These are phyloP conservation scores for Nakaseomyces bracarensis DNA, from an alignment of 1,139 yeast species.

Conservation along the genomic window DNA sequence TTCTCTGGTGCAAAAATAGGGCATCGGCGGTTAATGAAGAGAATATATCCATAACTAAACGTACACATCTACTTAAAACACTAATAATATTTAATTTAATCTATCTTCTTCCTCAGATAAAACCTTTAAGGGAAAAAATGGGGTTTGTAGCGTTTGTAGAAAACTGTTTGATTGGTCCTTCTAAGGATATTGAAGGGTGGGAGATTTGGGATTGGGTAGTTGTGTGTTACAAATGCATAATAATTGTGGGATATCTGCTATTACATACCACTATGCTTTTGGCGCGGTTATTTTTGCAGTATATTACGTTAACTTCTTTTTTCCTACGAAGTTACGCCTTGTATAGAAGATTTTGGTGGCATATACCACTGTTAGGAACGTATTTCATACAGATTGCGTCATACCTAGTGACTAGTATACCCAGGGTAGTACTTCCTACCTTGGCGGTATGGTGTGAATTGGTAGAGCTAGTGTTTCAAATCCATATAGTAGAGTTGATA, in stretches of 20 bases:
- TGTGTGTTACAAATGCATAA: slow-evolving; percentile 9
- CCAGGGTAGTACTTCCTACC: slow-evolving; percentile 11
- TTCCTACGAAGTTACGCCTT: slow-evolving; percentile 7
- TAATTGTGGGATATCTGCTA: slow-evolving; percentile 10
- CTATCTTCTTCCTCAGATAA: too few species aligned
- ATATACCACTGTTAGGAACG: slow-evolving; percentile 22
- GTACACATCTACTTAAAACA: too few species aligned
- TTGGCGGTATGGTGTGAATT: slow-evolving; percentile 11
- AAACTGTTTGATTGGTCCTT: slow-evolving; percentile 19
- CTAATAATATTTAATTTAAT: too few species aligned
- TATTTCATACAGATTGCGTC: slow-evolving; percentile 10
- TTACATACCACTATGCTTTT: slow-evolving; percentile 10
- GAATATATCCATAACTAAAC: too few species aligned
- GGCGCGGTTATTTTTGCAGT: background rate
- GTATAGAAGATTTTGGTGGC: slow-evolving; percentile 13
- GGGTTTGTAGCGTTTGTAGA: slow-evolving; percentile 16
- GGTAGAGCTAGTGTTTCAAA: slow-evolving; percentile 18
- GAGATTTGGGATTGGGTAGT: slow-evolving; percentile 13
- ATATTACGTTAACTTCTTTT: slow-evolving; percentile 8
- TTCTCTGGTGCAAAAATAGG: too few species aligned
- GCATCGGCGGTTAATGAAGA: too few species aligned
- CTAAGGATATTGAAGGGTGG: slow-evolving; percentile 10
- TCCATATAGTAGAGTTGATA: slow-evolving; percentile 18
- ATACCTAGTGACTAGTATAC: slow-evolving; percentile 7
- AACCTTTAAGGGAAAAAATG: too few species aligned